Percentiles rank a stretch among this genome's conserved stretches.
Evolutionary conservation across 495 filamentous ascomycete genomes (phyloP).

Genomic region (Paragyromitra xinjiangensis): DNA sequence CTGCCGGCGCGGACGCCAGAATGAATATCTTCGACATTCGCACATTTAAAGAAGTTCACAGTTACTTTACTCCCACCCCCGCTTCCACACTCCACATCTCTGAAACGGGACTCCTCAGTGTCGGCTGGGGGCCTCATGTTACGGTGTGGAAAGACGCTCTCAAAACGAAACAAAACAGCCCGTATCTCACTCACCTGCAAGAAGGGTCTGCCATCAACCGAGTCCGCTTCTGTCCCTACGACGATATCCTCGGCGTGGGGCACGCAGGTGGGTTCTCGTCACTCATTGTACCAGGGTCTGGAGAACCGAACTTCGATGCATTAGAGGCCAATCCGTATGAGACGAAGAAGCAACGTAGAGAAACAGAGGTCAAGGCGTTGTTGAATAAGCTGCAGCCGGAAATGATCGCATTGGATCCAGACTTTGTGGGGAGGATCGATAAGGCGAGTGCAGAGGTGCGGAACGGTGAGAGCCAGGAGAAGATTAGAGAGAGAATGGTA

Average conservation of each 20-base stretch:
- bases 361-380: conserved; percentile 85
- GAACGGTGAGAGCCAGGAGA: conserved; percentile 71
- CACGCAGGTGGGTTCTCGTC: conserved; percentile 89
- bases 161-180: conserved; percentile 78
- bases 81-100: conserved; percentile 87
- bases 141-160: conserved; percentile 91
- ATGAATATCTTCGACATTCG: conserved; percentile 98
- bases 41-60: conserved; percentile 90
- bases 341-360: conserved; percentile 88
- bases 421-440: conserved; percentile 87
- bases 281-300: conserved; percentile 88
- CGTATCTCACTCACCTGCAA: conserved; percentile 93
- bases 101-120: conserved; percentile 83
- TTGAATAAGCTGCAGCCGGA: conserved; percentile 94
- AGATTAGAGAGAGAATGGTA: conserved; percentile 33
- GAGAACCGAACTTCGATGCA: conserved; percentile 95
- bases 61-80: conserved; percentile 85
- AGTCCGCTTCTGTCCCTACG: conserved; percentile 90
- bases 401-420: conserved; percentile 94
- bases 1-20: conserved; percentile 85
- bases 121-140: conserved; percentile 89
- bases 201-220: conserved; percentile 83
- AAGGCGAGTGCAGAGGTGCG: conserved; percentile 74
- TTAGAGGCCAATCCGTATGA: conserved; percentile 97
- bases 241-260: conserved; percentile 86